A percentile compares a stretch with the other conserved stretches of the same genome.
phyloP scores from a whole-genome alignment of 2,329 filamentous ascomycete genomes.

The Aureobasidium melanogenum region DNA sequence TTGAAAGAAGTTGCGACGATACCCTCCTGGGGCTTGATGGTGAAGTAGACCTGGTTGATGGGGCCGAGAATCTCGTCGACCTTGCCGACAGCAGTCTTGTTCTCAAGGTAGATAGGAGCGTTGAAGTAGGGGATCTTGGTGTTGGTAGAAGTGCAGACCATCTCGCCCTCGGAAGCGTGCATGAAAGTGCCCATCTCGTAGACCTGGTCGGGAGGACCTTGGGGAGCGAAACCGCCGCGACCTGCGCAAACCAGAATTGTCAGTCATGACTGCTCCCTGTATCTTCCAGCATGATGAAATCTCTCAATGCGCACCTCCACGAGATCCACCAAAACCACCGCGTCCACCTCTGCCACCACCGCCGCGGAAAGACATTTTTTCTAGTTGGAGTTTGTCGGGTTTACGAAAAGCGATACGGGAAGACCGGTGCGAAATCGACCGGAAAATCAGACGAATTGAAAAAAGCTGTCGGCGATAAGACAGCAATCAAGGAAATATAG shows the following conservation, averaged over 20 bases:
- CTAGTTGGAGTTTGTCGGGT: not conserved
- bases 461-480: slow-evolving; percentile 4
- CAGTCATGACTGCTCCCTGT: not conserved
- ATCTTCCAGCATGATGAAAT: not conserved
- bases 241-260: not conserved
- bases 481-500: not conserved
- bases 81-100: slow-evolving; percentile 75
- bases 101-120: slow-evolving; percentile 96
- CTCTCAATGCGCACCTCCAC: slow-evolving; percentile 21
- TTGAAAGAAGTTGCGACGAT: slow-evolving; percentile 95
- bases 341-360: slow-evolving; percentile 21
- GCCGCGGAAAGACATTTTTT: slow-evolving; percentile 20
- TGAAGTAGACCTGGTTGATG: slow-evolving; percentile 97
- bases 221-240: slow-evolving; percentile 12
- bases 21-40: slow-evolving; percentile 91
- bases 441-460: not conserved
- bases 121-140: slow-evolving; percentile 98
- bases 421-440: slow-evolving; percentile 1
- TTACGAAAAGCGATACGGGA: not conserved
- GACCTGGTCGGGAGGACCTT: slow-evolving; percentile 11
- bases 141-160: slow-evolving; percentile 94
- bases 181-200: slow-evolving; percentile 84
- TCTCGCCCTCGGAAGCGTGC: slow-evolving; percentile 93
- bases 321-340: slow-evolving; percentile 18
- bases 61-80: slow-evolving; percentile 96